Percentiles rank a stretch among this genome's conserved stretches.
Conservation (phyloP, 1,284 basidiomycete species). For the Cryptococcus sp. region DNA sequence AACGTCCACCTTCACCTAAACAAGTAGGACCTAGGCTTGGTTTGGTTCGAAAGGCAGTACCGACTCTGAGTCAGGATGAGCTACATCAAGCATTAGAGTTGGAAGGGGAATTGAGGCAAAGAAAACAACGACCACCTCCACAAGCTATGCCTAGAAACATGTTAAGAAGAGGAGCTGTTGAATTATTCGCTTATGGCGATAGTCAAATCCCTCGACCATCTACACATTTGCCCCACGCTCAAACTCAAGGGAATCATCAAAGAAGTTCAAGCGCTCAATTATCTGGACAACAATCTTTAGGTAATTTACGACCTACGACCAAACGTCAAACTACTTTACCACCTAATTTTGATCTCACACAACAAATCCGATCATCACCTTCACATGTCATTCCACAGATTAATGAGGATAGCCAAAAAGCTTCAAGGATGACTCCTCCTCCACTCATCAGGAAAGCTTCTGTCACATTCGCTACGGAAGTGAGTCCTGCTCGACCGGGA, state of each 20-base stretch:
- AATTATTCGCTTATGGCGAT: background rate
- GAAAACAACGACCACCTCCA: background rate
- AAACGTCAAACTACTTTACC: conserved; percentile 8
- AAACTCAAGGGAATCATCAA: background rate
- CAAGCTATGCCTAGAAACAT: background rate
- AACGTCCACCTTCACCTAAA: background rate
- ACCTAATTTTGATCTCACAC: background rate
- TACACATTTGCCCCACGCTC: background rate
- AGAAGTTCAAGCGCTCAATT: background rate
- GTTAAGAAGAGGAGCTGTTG: background rate
- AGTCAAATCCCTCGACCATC: background rate
- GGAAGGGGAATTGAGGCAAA: background rate
- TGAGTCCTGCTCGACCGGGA: conserved; percentile 4
- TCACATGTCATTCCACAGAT: too few relatives aligned
- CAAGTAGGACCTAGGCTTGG: background rate
- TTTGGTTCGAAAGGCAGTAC: conserved; percentile 4
- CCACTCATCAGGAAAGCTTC: background rate
- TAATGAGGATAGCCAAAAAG: background rate
- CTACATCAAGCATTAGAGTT: background rate
- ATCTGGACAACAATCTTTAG: background rate
- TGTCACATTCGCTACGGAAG: background rate
- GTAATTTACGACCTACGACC: background rate
- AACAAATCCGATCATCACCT: background rate
- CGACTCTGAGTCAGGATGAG: background rate
- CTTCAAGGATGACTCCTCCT: background rate